These are phyloP conservation scores for Penicillium verhagenii DNA, from an alignment of 495 filamentous ascomycete species.

Conservation along the genomic window DNA sequence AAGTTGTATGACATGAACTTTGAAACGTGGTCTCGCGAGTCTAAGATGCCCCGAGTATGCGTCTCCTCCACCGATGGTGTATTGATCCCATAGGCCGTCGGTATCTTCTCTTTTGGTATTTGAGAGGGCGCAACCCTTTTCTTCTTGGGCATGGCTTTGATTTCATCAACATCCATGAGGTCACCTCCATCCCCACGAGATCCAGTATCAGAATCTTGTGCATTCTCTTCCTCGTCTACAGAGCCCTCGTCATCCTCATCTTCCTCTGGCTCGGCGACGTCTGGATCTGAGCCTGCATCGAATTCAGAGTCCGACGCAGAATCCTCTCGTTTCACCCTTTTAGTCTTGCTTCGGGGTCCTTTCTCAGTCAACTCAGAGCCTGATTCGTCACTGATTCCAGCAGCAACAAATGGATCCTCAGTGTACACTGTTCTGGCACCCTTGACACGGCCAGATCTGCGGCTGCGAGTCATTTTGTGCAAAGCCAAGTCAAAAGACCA, in stretches of 20 bases:
- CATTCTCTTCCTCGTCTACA: conserved; percentile 17
- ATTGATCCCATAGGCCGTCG: not conserved
- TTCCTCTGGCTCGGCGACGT: conserved; percentile 17
- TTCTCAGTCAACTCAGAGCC: conserved; percentile 12
- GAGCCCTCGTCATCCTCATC: conserved; percentile 12
- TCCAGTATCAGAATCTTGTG: conserved; percentile 12
- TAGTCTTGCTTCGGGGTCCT: not conserved
- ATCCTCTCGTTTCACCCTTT: conserved; percentile 23
- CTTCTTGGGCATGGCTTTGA: not conserved
- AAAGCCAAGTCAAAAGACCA: not conserved
- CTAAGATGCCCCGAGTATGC: conserved; percentile 37
- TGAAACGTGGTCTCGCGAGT: conserved; percentile 38
- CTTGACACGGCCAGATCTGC: conserved; percentile 40
- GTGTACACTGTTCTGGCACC: conserved; percentile 34
- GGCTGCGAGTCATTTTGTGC: conserved; percentile 29
- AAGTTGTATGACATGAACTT: conserved; percentile 37
- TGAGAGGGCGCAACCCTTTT: not conserved
- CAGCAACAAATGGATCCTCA: conserved; percentile 33
- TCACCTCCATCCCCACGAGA: conserved; percentile 15
- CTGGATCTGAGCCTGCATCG: conserved; percentile 26
- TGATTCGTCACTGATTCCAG: conserved; percentile 34
- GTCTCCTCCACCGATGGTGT: conserved; percentile 19
- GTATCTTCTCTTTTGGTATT: not conserved
- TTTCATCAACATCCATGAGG: conserved; percentile 15
- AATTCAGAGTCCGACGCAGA: conserved; percentile 34